These are phyloP conservation scores for Ambrosia trifida DNA, from an alignment of 129 eudicot genomes.

Conservation along the genomic window DNA sequence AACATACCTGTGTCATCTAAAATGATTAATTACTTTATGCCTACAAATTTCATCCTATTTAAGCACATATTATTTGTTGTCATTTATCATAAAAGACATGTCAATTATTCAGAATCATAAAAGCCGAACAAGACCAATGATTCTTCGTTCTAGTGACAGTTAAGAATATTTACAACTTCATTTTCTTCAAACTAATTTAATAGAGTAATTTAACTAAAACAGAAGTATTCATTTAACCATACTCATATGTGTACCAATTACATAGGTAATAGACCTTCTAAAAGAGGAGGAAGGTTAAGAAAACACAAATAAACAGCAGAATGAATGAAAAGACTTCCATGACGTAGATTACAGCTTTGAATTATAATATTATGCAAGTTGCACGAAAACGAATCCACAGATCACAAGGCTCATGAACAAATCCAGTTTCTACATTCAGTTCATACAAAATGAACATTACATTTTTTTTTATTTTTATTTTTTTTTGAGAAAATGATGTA, in stretches of 20 bases:
- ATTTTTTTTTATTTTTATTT: neutral
- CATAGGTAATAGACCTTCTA: neutral
- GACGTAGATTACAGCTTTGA: slow-evolving; percentile 2
- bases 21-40: neutral
- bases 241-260: slow-evolving; percentile 10
- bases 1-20: neutral
- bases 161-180: neutral
- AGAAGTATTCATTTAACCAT: neutral
- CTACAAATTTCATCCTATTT: neutral
- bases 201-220: neutral
- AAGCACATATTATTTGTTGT: neutral
- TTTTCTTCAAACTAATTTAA: neutral
- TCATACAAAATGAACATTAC: neutral
- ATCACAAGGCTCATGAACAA: slow-evolving; percentile 7
- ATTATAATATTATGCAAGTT: slow-evolving; percentile 6
- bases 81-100: neutral
- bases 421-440: neutral
- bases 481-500: neutral
- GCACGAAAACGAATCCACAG: slow-evolving; percentile 1
- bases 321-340: neutral
- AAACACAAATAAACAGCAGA: neutral
- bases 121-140: slow-evolving; percentile 3
- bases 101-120: neutral
- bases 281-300: neutral
- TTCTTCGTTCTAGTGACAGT: neutral